Evolutionary conservation across 106 monocot species (phyloP).

Genomic region (Dendrobium officinale): DNA sequence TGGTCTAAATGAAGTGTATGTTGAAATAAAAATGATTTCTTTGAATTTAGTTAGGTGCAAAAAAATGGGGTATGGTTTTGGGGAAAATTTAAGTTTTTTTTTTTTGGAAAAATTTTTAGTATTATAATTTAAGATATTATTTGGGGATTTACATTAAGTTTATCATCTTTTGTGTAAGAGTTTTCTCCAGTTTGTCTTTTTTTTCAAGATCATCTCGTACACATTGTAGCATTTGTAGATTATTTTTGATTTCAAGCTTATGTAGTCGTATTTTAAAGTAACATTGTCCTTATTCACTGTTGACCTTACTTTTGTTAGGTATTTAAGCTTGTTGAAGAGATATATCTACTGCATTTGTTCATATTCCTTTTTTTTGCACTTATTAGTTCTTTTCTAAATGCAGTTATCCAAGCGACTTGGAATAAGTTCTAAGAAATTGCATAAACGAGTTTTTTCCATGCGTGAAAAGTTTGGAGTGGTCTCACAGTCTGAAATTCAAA

Average conservation of each 20-base stretch:
- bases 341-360: neutral
- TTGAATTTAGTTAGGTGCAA: no score
- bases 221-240: neutral
- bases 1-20: no score
- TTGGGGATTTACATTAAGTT: no score
- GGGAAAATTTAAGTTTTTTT: no score
- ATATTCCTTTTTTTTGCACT: neutral
- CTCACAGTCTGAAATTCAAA: slow-evolving; percentile 37
- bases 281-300: neutral
- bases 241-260: neutral
- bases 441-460: slow-evolving; percentile 30
- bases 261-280: neutral
- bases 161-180: no score
- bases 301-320: neutral
- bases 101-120: no score
- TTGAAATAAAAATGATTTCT: no score
- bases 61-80: no score
- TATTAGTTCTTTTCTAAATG: slow-evolving; percentile 2
- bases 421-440: slow-evolving; percentile 32
- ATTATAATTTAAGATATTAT: no score
- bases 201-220: no score
- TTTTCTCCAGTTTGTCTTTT: no score
- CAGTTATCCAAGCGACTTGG: slow-evolving; percentile 55
- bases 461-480: slow-evolving; percentile 38
- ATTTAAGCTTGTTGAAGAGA: neutral